Evolutionary conservation across 768 basidiomycete genomes (phyloP), one percentile per base, ranked within the genome.

Genomic region (Psilocybe tampanensis): DNA sequence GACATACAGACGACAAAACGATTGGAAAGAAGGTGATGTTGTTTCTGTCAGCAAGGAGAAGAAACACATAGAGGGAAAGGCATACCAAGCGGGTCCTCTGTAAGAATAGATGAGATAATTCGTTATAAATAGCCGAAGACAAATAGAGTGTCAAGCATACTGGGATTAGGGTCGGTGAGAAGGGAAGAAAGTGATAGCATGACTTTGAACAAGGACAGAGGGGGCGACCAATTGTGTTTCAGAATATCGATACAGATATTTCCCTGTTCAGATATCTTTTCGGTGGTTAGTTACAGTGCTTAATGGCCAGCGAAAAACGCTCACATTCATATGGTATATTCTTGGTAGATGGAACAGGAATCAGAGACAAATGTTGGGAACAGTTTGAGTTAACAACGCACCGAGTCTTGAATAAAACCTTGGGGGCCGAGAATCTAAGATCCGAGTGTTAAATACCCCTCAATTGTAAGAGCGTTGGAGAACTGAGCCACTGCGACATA

Each of bases 151-250:
- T 45, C 36, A 39, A 39, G 79, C 91, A 58, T 68, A 94, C 93
- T 82, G 1, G 95, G 95, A 75, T 98, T 98, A 0, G 95, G 95
- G 64, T 97, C 95, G 11, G 94, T 95, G 48, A 98, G 78, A 11
- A 98, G 83, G 0, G 94, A 95, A 0, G 94, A 95, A 3, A 98
- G 81, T 23, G 94, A 95, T 18, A 98, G 84, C 72, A 98, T 88
- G 66, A 96, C 91, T 77, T 98, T 97, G 80, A 92, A 95, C 47
- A 98, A 77, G 2, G 94, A 95, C 19, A 98, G 73, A 2, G 95
- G 95, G 7, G 95, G 95, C 1, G 92, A 95, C 95, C 95, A 98
- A 65, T 92, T 90, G 66, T 86, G 82, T 75, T 98, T 97, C 56
- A 98, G 82, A 49, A 96, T 93, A 73, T 97, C 91, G 62, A 94